A percentile compares a stretch with the other conserved stretches of the same genome.
Conservation (phyloP, 129 eudicot genomes). For the Flaveria linearis region DNA sequence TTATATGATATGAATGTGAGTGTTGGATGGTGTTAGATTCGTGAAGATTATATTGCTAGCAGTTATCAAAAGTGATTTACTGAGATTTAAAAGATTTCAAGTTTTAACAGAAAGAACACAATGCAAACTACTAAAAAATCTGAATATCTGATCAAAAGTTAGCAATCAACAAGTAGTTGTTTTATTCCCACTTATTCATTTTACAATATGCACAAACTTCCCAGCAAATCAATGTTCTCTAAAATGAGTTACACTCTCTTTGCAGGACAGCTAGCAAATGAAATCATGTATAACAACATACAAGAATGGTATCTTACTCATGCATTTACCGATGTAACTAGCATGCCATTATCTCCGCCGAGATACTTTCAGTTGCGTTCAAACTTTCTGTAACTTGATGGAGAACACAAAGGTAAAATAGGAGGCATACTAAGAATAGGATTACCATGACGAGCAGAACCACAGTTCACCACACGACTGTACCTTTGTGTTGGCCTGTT, state of each 20-base stretch:
- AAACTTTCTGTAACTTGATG: constrained; percentile 29
- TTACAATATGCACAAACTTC: constrained; percentile 30
- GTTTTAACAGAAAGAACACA: constrained; percentile 5
- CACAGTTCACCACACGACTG: constrained; percentile 31
- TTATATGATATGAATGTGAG: neutral
- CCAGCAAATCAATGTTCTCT: constrained; percentile 1
- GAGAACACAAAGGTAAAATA: constrained; percentile 35
- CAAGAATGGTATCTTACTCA: constrained; percentile 8
- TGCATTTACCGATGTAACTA: constrained; percentile 33
- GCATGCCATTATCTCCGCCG: constrained; percentile 19
- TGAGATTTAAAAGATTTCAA: neutral
- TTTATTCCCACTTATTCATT: constrained; percentile 27
- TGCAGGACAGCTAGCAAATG: neutral
- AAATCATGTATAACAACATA: constrained; percentile 14
- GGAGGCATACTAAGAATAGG: constrained; percentile 38
- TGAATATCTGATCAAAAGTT: constrained; percentile 12
- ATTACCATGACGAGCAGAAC: constrained; percentile 22
- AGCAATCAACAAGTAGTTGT: constrained; percentile 17
- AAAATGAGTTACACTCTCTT: constrained; percentile 23
- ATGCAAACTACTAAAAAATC: constrained; percentile 4
- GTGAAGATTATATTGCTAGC: neutral
- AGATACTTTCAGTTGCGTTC: constrained; percentile 24
- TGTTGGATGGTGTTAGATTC: neutral
- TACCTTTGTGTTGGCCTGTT: constrained; percentile 30
- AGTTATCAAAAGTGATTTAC: constrained; percentile 8